Conservation (phyloP, 2,329 filamentous ascomycete genomes). For the Blastomyces parvus region DNA sequence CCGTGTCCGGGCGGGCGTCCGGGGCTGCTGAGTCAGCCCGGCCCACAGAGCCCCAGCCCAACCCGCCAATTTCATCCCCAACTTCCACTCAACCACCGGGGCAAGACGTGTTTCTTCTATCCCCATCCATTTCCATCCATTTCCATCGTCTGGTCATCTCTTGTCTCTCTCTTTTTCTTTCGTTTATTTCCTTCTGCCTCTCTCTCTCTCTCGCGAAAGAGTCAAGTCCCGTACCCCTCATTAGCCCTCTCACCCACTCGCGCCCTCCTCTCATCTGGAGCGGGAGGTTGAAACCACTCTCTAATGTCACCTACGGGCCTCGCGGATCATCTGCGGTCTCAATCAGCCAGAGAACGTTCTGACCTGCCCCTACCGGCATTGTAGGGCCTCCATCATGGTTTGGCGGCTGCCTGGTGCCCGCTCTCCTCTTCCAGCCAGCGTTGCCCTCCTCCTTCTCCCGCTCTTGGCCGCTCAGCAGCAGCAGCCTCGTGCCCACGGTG, state of each 20-base stretch:
- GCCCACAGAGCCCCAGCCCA: too few species aligned
- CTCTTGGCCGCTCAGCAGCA: slow-evolving; percentile 58
- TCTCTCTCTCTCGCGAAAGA: not conserved
- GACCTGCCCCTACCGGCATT: not conserved
- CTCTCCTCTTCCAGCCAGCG: slow-evolving; percentile 45
- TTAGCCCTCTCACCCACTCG: not conserved
- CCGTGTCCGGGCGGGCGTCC: not conserved
- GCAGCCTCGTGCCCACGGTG: slow-evolving; percentile 31
- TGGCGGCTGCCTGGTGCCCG: slow-evolving; percentile 55
- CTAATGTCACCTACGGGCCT: slow-evolving; percentile 6
- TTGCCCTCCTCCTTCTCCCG: slow-evolving; percentile 50
- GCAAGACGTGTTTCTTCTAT: not conserved
- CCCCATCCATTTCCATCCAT: not conserved
- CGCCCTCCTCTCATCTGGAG: not conserved
- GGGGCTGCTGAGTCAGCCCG: not conserved
- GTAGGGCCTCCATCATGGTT: slow-evolving; percentile 46
- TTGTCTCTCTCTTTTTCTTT: not conserved
- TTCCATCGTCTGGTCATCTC: not conserved
- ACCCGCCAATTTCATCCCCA: not conserved
- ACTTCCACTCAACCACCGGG: not conserved
- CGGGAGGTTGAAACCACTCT: not conserved
- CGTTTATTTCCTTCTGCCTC: not conserved
- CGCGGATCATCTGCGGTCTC: not conserved
- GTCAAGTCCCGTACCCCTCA: not conserved
- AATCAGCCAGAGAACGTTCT: not conserved